Evolutionary conservation across 371 early-diverging fungal genomes (phyloP), one percentile per base, ranked within the genome.

Genomic region (Conidiobolus incongruus): DNA sequence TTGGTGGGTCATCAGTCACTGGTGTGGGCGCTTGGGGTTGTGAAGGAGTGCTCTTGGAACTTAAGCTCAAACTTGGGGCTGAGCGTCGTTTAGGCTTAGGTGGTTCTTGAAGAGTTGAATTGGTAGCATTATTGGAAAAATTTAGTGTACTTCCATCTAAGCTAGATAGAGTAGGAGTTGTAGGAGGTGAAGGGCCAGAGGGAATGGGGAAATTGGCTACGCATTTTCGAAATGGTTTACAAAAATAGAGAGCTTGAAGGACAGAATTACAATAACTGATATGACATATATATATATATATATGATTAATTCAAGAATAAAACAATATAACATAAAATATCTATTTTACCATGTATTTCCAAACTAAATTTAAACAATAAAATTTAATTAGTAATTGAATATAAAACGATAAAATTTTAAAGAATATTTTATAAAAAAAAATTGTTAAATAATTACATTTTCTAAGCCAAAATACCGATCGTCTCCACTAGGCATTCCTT

Each of bases 181-280:
- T 49, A 12, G 35, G 42, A 13, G 22, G 35, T 11, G 33, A 7
- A 13, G 16, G 24, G 5, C 40, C 24, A 47, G 59, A 49, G 30
- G 50, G 55, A 38, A 62, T 61, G 15, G 79, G 81, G 49, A 65
- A 78, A 52, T 66, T 69, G 53, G 75, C 63, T 28, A 91, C 75
- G 53, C 86, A 87, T 52, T 91, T 84, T 40, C 96, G 80, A 54
- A 95, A 95, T 0, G 93, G 87, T 41, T 74, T 74, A 58, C 93
- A 89, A 50, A 78, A 89, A 63, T 92, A 95, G 42, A 95, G 72
- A 8, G 91, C 84, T 63, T 95, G 94, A 3, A 95, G 61, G 17
- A 95, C 83, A 5, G 92, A 90, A 62, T 92, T 95, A 55, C 86
- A 81, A 55, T 95, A 95, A 55, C 93, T 81, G 45, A 31, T 2